Conservation (phyloP, 768 basidiomycete species). For the Neoboletus magnificus region DNA sequence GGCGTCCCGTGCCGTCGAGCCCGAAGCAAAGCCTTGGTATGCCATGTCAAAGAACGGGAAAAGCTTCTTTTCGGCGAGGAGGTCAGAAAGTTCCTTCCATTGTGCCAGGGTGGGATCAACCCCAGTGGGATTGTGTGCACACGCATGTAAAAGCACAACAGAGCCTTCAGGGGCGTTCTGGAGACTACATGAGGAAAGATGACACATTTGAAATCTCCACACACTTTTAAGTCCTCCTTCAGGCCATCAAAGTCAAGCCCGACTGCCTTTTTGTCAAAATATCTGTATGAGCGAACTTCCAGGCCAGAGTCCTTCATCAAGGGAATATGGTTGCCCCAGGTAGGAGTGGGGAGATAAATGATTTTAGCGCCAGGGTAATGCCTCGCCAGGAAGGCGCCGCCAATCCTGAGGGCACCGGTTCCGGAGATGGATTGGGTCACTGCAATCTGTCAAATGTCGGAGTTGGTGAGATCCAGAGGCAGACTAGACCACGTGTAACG, state of each 20-base stretch:
- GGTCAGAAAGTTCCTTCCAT: slow-evolving; percentile 86
- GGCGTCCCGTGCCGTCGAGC: slow-evolving; percentile 85
- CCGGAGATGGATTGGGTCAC: slow-evolving; percentile 95
- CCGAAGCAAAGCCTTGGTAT: slow-evolving; percentile 98
- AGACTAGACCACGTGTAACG: slow-evolving; percentile 30
- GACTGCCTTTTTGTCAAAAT: slow-evolving; percentile 90
- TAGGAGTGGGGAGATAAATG: slow-evolving; percentile 89
- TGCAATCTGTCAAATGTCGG: slow-evolving; percentile 53
- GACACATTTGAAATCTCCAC: slow-evolving; percentile 19
- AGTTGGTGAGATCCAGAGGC: background rate
- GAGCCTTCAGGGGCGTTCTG: slow-evolving; percentile 72
- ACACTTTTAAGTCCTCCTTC: slow-evolving; percentile 79
- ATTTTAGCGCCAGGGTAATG: slow-evolving; percentile 84
- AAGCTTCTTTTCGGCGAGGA: slow-evolving; percentile 83
- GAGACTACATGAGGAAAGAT: slow-evolving; percentile 8
- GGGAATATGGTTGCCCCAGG: slow-evolving; percentile 97
- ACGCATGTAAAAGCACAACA: slow-evolving; percentile 90
- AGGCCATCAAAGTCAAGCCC: slow-evolving; percentile 91
- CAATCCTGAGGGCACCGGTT: slow-evolving; percentile 95
- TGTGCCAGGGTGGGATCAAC: slow-evolving; percentile 92
- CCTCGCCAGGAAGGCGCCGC: slow-evolving; percentile 85
- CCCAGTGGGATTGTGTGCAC: slow-evolving; percentile 99
- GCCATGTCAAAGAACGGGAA: slow-evolving; percentile 99
- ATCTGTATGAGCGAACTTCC: slow-evolving; percentile 88
- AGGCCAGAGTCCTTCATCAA: slow-evolving; percentile 93